A percentile compares a stretch with the other conserved stretches of the same genome.
phyloP scores from a whole-genome alignment of 306 rosid genomes.

The Leucaena leucocephala region DNA sequence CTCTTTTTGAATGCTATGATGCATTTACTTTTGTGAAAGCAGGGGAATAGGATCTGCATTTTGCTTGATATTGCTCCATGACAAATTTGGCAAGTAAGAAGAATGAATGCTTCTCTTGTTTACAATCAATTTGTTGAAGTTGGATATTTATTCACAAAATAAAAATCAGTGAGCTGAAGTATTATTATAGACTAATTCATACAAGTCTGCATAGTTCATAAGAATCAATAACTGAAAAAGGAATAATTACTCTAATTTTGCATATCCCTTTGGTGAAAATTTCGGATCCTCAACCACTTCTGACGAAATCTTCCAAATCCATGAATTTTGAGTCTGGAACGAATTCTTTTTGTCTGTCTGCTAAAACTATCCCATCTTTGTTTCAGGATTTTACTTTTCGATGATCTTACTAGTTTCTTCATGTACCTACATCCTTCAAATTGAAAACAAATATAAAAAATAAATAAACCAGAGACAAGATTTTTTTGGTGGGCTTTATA shows the following conservation, averaged over 20 bases:
- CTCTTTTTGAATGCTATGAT: no score
- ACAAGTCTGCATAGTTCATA: slow-evolving; percentile 30
- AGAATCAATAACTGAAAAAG: neutral
- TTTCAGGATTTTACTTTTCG: slow-evolving; percentile 51
- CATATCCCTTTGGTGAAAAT: slow-evolving; percentile 58
- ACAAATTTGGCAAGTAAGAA: no score
- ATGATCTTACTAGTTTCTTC: slow-evolving; percentile 49
- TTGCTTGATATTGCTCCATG: no score
- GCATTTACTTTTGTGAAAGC: no score
- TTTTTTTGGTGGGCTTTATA: neutral
- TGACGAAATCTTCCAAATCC: slow-evolving; percentile 74
- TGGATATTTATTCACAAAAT: neutral
- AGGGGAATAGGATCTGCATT: neutral
- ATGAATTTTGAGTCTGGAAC: slow-evolving; percentile 59
- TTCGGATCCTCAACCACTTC: slow-evolving; percentile 75
- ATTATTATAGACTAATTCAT: neutral
- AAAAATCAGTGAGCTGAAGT: neutral
- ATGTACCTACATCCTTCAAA: slow-evolving; percentile 52
- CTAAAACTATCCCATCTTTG: slow-evolving; percentile 53
- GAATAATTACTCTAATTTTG: slow-evolving; percentile 54
- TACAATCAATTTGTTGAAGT: slow-evolving; percentile 3
- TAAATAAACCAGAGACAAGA: neutral
- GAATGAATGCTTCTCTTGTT: no score
- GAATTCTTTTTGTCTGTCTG: slow-evolving; percentile 63
- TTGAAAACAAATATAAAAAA: slow-evolving; percentile 30